A percentile compares a stretch with the other conserved stretches of the same genome.
These are phyloP conservation scores for Cryptosporidium bovis DNA, from an alignment of 169 alveolate genomes.

Conservation along the genomic window DNA sequence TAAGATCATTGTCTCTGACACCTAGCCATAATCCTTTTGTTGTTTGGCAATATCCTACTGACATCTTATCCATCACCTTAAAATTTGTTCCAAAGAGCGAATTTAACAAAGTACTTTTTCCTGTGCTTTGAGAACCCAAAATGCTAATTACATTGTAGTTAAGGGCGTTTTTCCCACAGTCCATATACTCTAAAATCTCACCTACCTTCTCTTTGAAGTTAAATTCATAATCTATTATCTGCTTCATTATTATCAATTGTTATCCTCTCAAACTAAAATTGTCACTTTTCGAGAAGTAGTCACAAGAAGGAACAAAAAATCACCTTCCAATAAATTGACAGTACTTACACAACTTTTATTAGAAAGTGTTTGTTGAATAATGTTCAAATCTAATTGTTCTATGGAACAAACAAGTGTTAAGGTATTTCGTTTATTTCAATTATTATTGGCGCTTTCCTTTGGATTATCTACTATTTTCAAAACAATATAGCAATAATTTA, in stretches of 20 bases:
- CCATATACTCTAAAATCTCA: constrained; percentile 55
- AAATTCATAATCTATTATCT: constrained; percentile 73
- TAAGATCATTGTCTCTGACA: background rate
- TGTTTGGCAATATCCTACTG: constrained; percentile 90
- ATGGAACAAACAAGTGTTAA: too few species aligned
- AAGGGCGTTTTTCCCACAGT: constrained; percentile 68
- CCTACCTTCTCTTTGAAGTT: constrained; percentile 53
- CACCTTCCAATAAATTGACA: too few species aligned
- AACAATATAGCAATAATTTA: too few species aligned
- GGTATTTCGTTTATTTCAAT: too few species aligned
- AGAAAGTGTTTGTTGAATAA: too few species aligned
- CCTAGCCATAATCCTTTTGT: constrained; percentile 92
- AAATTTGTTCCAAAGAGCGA: constrained; percentile 85
- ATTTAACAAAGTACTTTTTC: constrained; percentile 90
- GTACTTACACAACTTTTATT: too few species aligned
- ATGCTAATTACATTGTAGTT: constrained; percentile 87
- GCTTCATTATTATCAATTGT: constrained; percentile 33
- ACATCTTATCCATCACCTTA: constrained; percentile 86
- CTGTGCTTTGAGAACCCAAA: constrained; percentile 92
- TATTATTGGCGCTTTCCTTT: too few species aligned
- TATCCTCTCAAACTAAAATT: background rate
- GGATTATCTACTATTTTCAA: too few species aligned
- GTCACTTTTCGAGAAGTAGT: background rate
- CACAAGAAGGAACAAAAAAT: too few species aligned
- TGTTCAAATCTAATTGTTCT: too few species aligned